Conservation (phyloP, 768 basidiomycete species). For the Leccinum incarnatum region DNA sequence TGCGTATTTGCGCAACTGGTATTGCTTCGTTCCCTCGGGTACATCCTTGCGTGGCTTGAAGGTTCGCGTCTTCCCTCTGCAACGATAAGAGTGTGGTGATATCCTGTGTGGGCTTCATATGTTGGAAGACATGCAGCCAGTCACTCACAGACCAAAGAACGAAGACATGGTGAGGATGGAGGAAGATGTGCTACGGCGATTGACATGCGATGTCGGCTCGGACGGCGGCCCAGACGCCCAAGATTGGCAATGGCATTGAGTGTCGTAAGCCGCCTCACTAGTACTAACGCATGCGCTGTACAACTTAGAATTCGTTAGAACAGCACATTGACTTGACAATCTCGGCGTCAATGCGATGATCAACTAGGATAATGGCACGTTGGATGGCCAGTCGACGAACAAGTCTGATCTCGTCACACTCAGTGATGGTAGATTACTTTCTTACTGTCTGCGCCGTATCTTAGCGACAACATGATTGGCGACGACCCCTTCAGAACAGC, state of each 20-base stretch:
- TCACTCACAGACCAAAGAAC: constrained; percentile 82
- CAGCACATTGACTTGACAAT: not conserved
- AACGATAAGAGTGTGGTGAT: constrained; percentile 2
- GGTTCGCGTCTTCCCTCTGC: constrained; percentile 87
- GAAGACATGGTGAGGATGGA: constrained; percentile 58
- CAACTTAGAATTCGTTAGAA: not conserved
- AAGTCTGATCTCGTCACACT: not conserved
- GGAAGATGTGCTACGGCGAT: constrained; percentile 7
- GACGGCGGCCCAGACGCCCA: not conserved
- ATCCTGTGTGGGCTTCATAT: constrained; percentile 9
- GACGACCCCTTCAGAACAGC: not conserved
- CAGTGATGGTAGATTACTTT: not conserved
- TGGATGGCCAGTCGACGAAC: not conserved
- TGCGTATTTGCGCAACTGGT: constrained; percentile 96
- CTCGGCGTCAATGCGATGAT: not conserved
- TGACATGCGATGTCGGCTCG: constrained; percentile 4
- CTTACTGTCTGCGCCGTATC: not conserved
- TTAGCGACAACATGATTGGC: not conserved
- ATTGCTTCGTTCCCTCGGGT: constrained; percentile 95
- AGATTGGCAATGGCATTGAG: constrained; percentile 14
- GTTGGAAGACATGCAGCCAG: constrained; percentile 1
- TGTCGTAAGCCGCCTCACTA: not conserved
- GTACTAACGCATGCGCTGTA: not conserved
- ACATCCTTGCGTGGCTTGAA: constrained; percentile 97
- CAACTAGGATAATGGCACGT: not conserved